Conservation (phyloP, 2,329 filamentous ascomycete genomes). For the Cordyceps tenuipes region DNA sequence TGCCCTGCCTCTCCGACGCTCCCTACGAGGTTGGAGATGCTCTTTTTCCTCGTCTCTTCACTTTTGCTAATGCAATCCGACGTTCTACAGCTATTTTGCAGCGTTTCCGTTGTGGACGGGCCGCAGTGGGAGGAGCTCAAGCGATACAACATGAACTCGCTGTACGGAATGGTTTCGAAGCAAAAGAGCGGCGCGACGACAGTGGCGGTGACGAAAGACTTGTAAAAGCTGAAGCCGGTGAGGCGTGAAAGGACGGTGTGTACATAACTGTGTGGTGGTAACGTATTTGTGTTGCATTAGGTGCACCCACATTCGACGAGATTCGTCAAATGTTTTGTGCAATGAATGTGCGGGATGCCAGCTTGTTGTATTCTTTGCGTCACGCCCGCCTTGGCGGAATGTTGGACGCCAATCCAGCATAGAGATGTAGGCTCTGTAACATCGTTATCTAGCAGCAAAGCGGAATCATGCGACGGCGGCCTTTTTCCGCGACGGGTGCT, state of each 20-base stretch:
- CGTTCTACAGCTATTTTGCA: conserved; percentile 56
- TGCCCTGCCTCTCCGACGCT: too few relatives aligned
- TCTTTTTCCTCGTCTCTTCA: not conserved
- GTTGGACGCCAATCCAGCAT: too few relatives aligned
- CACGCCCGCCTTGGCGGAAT: not conserved
- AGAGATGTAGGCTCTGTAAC: too few relatives aligned
- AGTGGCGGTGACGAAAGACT: not conserved
- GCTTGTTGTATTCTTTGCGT: not conserved
- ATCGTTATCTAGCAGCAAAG: too few relatives aligned
- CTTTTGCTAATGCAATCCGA: not conserved
- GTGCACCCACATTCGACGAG: not conserved
- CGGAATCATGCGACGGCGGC: too few relatives aligned
- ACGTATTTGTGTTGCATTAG: not conserved
- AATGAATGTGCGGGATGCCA: not conserved
- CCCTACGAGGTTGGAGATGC: not conserved
- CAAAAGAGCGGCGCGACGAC: conserved; percentile 8
- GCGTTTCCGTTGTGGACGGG: conserved; percentile 69
- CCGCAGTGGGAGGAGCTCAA: conserved; percentile 64
- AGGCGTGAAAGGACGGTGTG: not conserved
- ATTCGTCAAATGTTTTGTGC: not conserved
- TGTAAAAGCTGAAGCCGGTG: not conserved
- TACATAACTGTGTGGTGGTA: too few relatives aligned
- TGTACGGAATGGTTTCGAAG: conserved; percentile 41
- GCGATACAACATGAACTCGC: conserved; percentile 68
- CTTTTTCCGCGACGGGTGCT: too few relatives aligned